These are phyloP conservation scores for Solanum dulcamara DNA, from an alignment of 257 asterid species.

Conservation along the genomic window DNA sequence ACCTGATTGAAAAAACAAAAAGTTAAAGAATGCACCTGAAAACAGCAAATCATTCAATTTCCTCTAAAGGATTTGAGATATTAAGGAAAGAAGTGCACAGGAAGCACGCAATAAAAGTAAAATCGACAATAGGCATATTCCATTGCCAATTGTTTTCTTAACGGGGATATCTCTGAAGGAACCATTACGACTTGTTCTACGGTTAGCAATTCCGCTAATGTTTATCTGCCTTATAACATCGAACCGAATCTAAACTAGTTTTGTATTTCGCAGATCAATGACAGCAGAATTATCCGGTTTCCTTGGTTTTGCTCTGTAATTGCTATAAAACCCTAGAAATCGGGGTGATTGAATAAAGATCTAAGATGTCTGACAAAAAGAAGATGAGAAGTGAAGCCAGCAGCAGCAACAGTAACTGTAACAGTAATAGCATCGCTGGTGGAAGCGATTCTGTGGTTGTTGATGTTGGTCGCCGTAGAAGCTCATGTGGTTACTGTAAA, in stretches of 20 bases:
- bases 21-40: too few relatives aligned
- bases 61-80: too few relatives aligned
- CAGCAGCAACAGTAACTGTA: conserved; percentile 50
- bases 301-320: background rate
- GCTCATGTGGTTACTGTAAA: conserved; percentile 89
- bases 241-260: too few relatives aligned
- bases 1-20: too few relatives aligned
- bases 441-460: conserved; percentile 52
- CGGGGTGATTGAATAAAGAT: background rate
- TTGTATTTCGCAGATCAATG: background rate
- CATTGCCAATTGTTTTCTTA: too few relatives aligned
- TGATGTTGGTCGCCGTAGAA: conserved; percentile 64
- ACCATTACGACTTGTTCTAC: background rate
- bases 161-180: too few relatives aligned
- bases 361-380: conserved; percentile 64
- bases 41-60: too few relatives aligned
- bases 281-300: too few relatives aligned
- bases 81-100: too few relatives aligned
- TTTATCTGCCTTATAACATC: too few relatives aligned
- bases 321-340: background rate
- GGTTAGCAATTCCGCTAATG: background rate
- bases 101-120: too few relatives aligned
- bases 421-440: conserved; percentile 10
- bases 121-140: too few relatives aligned
- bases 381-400: conserved; percentile 76